Base-by-base conservation (phyloP, 345 rosid genomes). In the Eucalyptus brandiana region DNA sequence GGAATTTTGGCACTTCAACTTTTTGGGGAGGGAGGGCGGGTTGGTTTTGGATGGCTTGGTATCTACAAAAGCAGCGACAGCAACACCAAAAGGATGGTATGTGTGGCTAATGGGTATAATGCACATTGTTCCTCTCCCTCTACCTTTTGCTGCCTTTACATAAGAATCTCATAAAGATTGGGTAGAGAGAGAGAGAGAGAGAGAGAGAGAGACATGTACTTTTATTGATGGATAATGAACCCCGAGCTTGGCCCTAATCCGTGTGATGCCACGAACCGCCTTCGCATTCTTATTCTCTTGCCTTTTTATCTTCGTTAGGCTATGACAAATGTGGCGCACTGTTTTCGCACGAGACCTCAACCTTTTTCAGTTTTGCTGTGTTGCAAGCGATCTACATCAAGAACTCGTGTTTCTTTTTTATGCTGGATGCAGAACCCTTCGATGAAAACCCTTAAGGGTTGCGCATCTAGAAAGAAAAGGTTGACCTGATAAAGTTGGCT, bases 201-300 rank as follows among this genome's bases (percentile, higher is more conserved):
- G 67, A 47, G 76, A 67, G 51, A 86, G 86, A 42, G 67, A n/a
- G 88, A 67, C 32, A 60, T 54, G 34, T 28, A 18, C 83, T 76
- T 76, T 76, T 76, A 76, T 40, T 37, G 45, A 76, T 76, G 47
- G 45, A 76, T 21, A 44, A 76, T 23, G 83, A 76, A 76, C 8
- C 28, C 47, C 47, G 7, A 76, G 47, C 83, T 40, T 21, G 23
- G 83, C 83, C 83, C 16, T 56, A 42, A 87, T 26, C 40, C 53
- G 32, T 89, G 93, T 42, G 94, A 93, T 91, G 94, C 94, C 91
- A 92, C 88, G 95, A 89, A 88, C 93, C 95, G 95, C 88, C 91
- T 80, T 90, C 80, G 94, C 90, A 76, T 76, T 76, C 83, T 76
- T 76, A 37, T 76, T 76, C 83, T 21, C 42, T 40, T 12, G 16